Percentiles rank a stretch among this genome's conserved stretches.
Evolutionary conservation across 371 early-diverging fungal genomes (phyloP).

Genomic region (Vairimorpha necatrix): DNA sequence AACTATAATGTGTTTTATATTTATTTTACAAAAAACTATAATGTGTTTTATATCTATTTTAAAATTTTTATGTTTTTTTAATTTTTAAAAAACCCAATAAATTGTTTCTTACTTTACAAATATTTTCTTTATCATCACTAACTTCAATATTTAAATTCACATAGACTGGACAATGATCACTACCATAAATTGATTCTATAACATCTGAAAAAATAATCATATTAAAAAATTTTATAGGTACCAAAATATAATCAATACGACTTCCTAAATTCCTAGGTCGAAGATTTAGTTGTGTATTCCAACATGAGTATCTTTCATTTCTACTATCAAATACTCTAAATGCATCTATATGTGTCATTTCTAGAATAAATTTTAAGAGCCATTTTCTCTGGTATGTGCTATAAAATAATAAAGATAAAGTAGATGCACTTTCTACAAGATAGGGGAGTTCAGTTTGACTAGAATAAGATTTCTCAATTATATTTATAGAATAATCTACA

Average conservation of each 20-base stretch:
- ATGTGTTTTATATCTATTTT: too few relatives aligned
- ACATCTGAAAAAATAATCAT: constrained; percentile 68
- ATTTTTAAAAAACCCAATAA: constrained; percentile 2
- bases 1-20: too few relatives aligned
- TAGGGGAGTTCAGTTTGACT: constrained; percentile 63
- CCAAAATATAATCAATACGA: constrained; percentile 75
- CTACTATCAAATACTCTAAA: constrained; percentile 63
- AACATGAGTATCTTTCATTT: constrained; percentile 67
- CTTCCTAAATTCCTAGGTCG: constrained; percentile 68
- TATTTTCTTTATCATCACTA: constrained; percentile 7
- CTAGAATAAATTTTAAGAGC: constrained; percentile 68
- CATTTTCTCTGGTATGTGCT: constrained; percentile 70
- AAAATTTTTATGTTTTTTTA: not conserved
- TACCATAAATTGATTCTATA: constrained; percentile 69
- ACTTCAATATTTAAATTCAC: constrained; percentile 65
- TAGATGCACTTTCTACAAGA: constrained; percentile 67
- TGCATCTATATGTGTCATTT: constrained; percentile 59
- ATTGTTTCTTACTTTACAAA: constrained; percentile 33
- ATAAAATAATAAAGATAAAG: constrained; percentile 67
- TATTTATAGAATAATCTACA: not conserved
- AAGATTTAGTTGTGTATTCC: constrained; percentile 67
- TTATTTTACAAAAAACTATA: too few relatives aligned
- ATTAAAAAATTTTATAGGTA: constrained; percentile 66
- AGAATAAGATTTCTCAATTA: constrained; percentile 14
- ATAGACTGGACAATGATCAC: constrained; percentile 80